A percentile compares a stretch with the other conserved stretches of the same genome.
Evolutionary conservation across 768 basidiomycete genomes (phyloP).

Genomic region (Thelephora aurantiotincta): DNA sequence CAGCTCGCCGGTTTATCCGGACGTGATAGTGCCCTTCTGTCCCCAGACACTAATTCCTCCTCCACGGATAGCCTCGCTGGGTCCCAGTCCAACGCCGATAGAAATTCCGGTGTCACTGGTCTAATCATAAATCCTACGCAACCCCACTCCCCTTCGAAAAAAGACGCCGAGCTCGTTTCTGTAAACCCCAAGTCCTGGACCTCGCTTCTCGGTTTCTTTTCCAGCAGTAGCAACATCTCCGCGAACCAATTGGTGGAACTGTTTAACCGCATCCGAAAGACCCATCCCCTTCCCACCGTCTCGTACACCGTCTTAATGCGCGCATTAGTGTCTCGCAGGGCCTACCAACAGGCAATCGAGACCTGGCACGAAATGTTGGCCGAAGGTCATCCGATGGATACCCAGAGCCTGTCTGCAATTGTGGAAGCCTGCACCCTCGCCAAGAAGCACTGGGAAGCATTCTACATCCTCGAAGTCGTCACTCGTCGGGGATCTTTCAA

Average conservation of each 20-base stretch:
- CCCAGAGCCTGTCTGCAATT: neutral
- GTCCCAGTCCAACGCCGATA: too few species aligned
- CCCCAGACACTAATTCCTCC: too few species aligned
- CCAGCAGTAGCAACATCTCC: neutral
- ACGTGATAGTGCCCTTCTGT: too few species aligned
- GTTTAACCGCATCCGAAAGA: neutral
- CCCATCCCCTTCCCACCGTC: neutral
- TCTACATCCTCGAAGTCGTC: constrained; percentile 4
- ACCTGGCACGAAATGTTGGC: neutral
- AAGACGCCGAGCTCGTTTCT: neutral
- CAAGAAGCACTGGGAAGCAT: neutral
- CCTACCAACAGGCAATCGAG: neutral
- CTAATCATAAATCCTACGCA: too few species aligned
- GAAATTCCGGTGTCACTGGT: too few species aligned
- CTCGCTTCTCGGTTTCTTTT: neutral
- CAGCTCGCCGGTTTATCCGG: too few species aligned
- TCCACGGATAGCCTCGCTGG: too few species aligned
- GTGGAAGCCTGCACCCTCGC: neutral
- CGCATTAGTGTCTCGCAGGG: neutral
- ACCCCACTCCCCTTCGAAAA: neutral
- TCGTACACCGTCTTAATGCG: neutral
- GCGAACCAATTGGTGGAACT: neutral
- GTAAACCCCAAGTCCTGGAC: neutral
- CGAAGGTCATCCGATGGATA: neutral
- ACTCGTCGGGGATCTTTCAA: neutral